phyloP scores from a whole-genome alignment of 257 asterid genomes.

The Misopates orontium region DNA sequence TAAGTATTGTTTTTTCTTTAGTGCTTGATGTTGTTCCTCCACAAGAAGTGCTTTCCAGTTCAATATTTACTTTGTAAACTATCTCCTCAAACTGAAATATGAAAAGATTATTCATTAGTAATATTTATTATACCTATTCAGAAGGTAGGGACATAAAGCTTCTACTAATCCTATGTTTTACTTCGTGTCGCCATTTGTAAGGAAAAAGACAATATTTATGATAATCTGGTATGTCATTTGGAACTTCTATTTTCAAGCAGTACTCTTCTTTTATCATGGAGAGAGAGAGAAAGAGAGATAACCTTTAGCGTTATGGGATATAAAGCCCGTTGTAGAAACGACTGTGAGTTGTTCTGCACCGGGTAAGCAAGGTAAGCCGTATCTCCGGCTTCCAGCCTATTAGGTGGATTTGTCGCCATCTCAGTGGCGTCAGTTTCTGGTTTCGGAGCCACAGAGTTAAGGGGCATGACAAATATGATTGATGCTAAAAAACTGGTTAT shows the following conservation, averaged over 20 bases:
- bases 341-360: conserved; percentile 42
- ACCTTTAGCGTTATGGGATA: conserved; percentile 81
- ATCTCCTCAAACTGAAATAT: conserved; percentile 81
- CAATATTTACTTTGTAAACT: conserved; percentile 61
- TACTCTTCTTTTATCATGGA: conserved; percentile 4
- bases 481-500: conserved; percentile 19
- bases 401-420: conserved; percentile 39
- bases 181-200: too few relatives aligned
- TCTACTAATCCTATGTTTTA: too few relatives aligned
- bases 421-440: conserved; percentile 46
- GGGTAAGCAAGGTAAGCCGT: conserved; percentile 38
- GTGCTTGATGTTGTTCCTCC: conserved; percentile 42
- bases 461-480: conserved; percentile 56
- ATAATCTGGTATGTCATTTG: not conserved
- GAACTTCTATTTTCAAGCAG: not conserved
- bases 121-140: not conserved
- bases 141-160: too few relatives aligned
- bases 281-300: conserved; percentile 25
- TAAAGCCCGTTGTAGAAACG: conserved; percentile 50
- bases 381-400: conserved; percentile 35
- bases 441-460: conserved; percentile 55
- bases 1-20: conserved; percentile 76
- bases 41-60: conserved; percentile 41
- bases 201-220: conserved; percentile 1
- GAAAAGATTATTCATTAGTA: conserved; percentile 16